Conservation (phyloP, 257 asterid genomes). For the Paraleonurus japonicus region DNA sequence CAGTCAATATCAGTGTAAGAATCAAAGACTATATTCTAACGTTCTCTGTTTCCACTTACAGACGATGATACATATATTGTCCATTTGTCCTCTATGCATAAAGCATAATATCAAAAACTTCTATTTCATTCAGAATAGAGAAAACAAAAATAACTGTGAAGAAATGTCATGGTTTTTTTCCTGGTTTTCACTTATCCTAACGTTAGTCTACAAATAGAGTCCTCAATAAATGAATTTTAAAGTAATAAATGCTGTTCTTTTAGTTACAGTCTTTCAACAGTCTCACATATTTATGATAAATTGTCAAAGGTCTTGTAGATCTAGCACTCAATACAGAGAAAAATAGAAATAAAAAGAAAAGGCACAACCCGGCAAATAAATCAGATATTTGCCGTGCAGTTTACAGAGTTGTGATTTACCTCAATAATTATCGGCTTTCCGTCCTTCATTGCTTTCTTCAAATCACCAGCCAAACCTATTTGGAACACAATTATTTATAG, state of each 20-base stretch:
- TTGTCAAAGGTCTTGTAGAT: not conserved
- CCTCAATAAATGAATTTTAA: not conserved
- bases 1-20: not conserved
- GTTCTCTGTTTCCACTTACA: not conserved
- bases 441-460: conserved; percentile 98
- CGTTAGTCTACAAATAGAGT: not conserved
- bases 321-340: not conserved
- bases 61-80: not conserved
- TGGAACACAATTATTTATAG: conserved; percentile 11
- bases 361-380: not conserved
- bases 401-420: conserved; percentile 42
- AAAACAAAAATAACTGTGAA: not conserved
- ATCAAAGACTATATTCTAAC: not conserved
- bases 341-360: conserved; percentile 8
- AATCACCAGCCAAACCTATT: conserved; percentile 95
- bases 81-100: conserved; percentile 2
- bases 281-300: not conserved
- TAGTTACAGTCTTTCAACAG: conserved; percentile 7
- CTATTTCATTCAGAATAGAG: not conserved
- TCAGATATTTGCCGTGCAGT: conserved; percentile 11
- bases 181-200: not conserved
- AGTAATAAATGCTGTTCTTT: not conserved
- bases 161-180: not conserved
- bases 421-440: conserved; percentile 98
- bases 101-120: not conserved